These are phyloP conservation scores for Salix koriyanagi DNA, from an alignment of 345 rosid species.

Conservation along the genomic window DNA sequence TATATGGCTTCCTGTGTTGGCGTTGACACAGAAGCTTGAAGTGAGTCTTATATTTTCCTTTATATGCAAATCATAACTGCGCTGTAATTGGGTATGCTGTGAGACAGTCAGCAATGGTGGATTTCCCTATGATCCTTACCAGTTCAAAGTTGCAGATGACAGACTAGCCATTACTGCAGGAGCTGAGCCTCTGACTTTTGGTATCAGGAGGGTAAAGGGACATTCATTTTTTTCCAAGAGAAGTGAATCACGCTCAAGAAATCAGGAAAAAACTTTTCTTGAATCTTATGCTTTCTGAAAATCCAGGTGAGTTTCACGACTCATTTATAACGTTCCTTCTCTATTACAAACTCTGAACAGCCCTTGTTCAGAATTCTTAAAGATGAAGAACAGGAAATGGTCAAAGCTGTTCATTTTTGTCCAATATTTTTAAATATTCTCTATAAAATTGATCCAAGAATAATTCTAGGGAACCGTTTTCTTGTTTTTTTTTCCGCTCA, in stretches of 20 bases:
- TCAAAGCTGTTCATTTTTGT: not conserved
- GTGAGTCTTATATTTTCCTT: constrained; percentile 29
- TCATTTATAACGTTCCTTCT: not conserved
- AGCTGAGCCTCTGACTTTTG: constrained; percentile 89
- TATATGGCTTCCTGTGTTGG: constrained; percentile 74
- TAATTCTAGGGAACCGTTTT: not conserved
- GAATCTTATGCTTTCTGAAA: constrained; percentile 88
- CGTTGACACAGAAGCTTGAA: constrained; percentile 65
- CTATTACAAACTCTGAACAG: not conserved
- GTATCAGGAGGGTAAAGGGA: constrained; percentile 80
- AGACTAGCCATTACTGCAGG: constrained; percentile 85
- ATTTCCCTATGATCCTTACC: constrained; percentile 55
- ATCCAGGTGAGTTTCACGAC: constrained; percentile 49
- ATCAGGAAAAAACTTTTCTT: constrained; percentile 81
- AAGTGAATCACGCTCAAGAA: constrained; percentile 91
- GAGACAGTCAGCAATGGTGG: constrained; percentile 55
- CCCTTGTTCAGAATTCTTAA: not conserved
- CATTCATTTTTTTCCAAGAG: constrained; percentile 82
- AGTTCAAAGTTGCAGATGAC: constrained; percentile 83
- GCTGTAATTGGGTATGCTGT: constrained; percentile 28
- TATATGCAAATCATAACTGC: not conserved
- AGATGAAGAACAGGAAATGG: not conserved
- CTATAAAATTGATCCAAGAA: not conserved
- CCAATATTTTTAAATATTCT: not conserved
- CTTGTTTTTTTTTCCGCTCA: not conserved